A percentile compares a stretch with the other conserved stretches of the same genome.
phyloP scores from a whole-genome alignment of 306 rosid genomes.

The Lablab purpureus region DNA sequence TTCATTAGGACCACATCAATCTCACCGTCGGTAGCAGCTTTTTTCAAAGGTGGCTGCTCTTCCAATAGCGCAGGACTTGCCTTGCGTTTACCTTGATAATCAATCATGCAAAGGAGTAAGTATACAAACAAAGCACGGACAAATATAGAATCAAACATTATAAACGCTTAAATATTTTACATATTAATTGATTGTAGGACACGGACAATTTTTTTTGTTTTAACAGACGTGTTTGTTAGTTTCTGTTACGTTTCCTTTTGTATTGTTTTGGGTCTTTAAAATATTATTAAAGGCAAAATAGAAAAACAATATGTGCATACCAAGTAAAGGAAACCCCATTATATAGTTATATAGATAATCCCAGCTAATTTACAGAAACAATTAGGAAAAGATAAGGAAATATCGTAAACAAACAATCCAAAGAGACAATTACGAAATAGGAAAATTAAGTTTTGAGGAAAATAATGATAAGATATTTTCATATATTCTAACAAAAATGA shows the following conservation, averaged over 20 bases:
- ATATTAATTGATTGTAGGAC: too few species aligned
- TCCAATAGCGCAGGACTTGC: conserved; percentile 49
- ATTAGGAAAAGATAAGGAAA: background rate
- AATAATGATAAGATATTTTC: background rate
- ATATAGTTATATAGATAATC: background rate
- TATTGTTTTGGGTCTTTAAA: too few species aligned
- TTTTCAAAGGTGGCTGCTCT: conserved; percentile 49
- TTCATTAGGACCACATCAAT: conserved; percentile 25
- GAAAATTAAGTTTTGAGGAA: background rate
- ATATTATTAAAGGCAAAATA: too few species aligned
- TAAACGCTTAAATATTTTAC: too few species aligned
- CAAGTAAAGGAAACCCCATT: too few species aligned
- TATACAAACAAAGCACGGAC: conserved; percentile 27
- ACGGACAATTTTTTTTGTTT: too few species aligned
- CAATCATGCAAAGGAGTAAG: conserved; percentile 24
- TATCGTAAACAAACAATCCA: background rate
- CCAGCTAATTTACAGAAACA: background rate
- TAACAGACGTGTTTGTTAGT: too few species aligned
- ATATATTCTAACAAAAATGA: background rate
- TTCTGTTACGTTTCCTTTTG: too few species aligned
- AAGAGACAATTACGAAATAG: background rate
- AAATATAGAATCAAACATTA: too few species aligned
- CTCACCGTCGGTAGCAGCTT: conserved; percentile 52
- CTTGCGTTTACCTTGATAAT: conserved; percentile 51
- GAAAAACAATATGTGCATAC: too few species aligned